These are phyloP conservation scores for Alliaria petiolata DNA, from an alignment of 345 rosid genomes.

Conservation along the genomic window DNA sequence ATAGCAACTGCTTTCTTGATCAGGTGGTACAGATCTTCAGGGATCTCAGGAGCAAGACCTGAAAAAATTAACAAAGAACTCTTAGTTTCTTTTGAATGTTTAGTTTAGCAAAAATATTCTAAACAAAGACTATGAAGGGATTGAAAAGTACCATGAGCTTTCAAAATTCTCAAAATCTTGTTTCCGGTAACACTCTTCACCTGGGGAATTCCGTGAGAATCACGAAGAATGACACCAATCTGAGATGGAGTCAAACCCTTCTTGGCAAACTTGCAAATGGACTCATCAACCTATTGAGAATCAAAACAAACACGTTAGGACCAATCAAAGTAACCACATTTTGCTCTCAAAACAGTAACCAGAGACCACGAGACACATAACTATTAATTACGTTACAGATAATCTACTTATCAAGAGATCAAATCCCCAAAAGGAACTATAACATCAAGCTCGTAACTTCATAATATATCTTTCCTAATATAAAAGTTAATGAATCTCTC, in stretches of 20 bases:
- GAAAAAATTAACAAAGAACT: background rate
- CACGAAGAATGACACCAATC: conserved; percentile 78
- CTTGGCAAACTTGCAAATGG: conserved; percentile 70
- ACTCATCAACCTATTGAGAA: conserved; percentile 49
- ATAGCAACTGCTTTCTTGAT: conserved; percentile 95
- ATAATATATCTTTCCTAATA: too few relatives aligned
- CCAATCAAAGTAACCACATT: background rate
- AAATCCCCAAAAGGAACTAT: background rate
- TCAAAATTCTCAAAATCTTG: conserved; percentile 62
- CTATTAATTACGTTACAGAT: too few relatives aligned
- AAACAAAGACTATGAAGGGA: background rate
- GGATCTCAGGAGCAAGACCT: conserved; percentile 93
- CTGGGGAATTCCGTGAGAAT: conserved; percentile 72
- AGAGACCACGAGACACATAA: background rate
- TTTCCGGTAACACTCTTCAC: conserved; percentile 68
- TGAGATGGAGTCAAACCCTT: conserved; percentile 77
- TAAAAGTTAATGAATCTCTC: too few relatives aligned
- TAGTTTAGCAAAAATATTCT: background rate
- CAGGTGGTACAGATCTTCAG: conserved; percentile 84
- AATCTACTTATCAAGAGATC: background rate
- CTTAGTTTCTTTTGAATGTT: background rate
- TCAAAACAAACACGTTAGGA: background rate
- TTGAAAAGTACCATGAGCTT: conserved; percentile 48
- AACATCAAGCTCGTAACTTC: background rate
- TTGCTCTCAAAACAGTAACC: background rate